Evolutionary conservation across 768 basidiomycete species (phyloP).

Genomic region (Boletus tomentosulus): DNA sequence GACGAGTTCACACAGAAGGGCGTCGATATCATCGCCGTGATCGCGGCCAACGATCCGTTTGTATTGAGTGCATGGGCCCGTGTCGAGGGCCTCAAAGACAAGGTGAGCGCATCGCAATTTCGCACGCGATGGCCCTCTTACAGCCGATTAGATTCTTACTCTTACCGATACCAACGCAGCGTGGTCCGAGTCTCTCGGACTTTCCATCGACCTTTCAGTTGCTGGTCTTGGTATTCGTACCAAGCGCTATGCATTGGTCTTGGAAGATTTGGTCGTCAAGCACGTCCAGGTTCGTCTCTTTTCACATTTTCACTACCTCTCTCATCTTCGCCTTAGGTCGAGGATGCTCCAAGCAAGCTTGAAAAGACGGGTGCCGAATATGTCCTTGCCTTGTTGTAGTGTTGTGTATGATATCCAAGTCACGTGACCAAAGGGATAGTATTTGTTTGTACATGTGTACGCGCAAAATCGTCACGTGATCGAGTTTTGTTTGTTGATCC

Average conservation of each 20-base stretch:
- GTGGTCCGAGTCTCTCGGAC: slow-evolving; percentile 54
- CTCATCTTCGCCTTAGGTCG: slow-evolving; percentile 12
- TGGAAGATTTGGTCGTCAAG: slow-evolving; percentile 68
- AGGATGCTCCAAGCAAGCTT: slow-evolving; percentile 4
- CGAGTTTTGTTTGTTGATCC: slow-evolving; percentile 35
- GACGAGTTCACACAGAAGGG: slow-evolving; percentile 51
- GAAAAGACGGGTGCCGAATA: slow-evolving; percentile 10
- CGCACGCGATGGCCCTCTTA: slow-evolving; percentile 2
- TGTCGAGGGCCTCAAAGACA: slow-evolving; percentile 59
- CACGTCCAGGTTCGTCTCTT: slow-evolving; percentile 50
- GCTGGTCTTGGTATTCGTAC: slow-evolving; percentile 56
- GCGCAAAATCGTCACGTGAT: slow-evolving; percentile 30
- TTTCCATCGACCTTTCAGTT: slow-evolving; percentile 49
- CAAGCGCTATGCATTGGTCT: slow-evolving; percentile 55
- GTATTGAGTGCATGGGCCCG: slow-evolving; percentile 61
- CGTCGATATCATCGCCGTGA: slow-evolving; percentile 47
- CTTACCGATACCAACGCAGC: slow-evolving; percentile 52
- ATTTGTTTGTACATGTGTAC: slow-evolving; percentile 30
- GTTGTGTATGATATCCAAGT: background rate
- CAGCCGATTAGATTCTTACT: slow-evolving; percentile 45
- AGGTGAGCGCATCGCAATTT: slow-evolving; percentile 41
- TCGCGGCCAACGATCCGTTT: slow-evolving; percentile 59
- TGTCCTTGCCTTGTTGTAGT: slow-evolving; percentile 12
- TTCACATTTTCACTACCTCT: background rate
- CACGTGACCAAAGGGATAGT: slow-evolving; percentile 13